Evolutionary conservation across 495 filamentous ascomycete species (phyloP).

Genomic region (Lasiosphaeria hispida): DNA sequence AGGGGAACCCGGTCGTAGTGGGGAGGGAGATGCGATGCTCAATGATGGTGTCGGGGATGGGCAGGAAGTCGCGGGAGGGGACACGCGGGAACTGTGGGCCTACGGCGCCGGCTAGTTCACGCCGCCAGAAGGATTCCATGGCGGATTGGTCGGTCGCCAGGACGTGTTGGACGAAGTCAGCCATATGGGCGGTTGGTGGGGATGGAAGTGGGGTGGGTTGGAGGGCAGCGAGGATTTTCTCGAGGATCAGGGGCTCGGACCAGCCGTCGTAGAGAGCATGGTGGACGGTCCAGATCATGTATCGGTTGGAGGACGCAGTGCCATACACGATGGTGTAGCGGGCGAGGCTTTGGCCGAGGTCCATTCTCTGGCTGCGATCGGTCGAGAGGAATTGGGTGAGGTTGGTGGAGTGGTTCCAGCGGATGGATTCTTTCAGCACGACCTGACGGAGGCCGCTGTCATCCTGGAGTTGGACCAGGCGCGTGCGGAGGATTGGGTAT

Average conservation of each 20-base stretch:
- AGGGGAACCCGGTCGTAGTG: conserved; percentile 13
- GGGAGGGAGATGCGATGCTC: conserved; percentile 13
- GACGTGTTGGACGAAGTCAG: conserved; percentile 43
- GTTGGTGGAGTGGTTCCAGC: conserved; percentile 37
- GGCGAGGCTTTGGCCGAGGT: conserved; percentile 20
- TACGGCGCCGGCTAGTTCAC: conserved; percentile 13
- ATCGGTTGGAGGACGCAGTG: background rate
- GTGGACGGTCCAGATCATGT: conserved; percentile 49
- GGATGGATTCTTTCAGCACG: conserved; percentile 35
- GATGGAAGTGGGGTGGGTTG: conserved; percentile 25
- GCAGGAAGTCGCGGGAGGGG: conserved; percentile 20
- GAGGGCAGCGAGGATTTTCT: conserved; percentile 10
- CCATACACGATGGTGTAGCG: conserved; percentile 23
- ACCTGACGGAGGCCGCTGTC: conserved; percentile 51
- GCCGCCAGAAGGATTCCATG: conserved; percentile 14
- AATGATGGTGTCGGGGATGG: conserved; percentile 10
- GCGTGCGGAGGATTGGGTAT: conserved; percentile 55
- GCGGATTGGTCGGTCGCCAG: conserved; percentile 12
- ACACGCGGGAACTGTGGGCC: conserved; percentile 24
- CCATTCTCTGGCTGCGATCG: conserved; percentile 19
- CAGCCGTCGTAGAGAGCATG: conserved; percentile 67
- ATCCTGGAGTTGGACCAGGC: conserved; percentile 51
- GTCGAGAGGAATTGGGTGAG: conserved; percentile 48
- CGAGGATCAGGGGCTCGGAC: conserved; percentile 44
- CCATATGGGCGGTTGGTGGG: conserved; percentile 9